Evolutionary conservation across 257 asterid genomes (phyloP).

Genomic region (Linaria vulgaris): DNA sequence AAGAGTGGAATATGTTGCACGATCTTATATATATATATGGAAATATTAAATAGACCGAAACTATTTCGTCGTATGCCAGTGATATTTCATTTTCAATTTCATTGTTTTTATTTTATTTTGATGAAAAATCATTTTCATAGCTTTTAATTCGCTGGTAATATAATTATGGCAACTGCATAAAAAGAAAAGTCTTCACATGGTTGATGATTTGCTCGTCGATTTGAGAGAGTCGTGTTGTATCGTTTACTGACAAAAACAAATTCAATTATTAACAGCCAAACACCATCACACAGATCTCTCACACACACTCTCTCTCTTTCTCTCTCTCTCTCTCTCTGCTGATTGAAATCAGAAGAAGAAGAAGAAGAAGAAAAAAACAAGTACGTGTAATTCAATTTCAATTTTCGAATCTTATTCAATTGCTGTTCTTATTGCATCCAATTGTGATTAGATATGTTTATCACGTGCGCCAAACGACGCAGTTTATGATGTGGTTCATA

Average conservation of each 20-base stretch:
- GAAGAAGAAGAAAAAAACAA: neutral
- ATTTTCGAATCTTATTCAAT: constrained; percentile 16
- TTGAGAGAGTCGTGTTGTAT: neutral
- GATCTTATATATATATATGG: too few species aligned
- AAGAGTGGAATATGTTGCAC: too few species aligned
- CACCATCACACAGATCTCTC: constrained; percentile 49
- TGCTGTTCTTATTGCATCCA: constrained; percentile 4
- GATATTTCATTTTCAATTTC: neutral
- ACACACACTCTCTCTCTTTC: constrained; percentile 13
- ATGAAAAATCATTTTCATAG: neutral
- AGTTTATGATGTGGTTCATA: neutral
- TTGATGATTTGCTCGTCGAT: too few species aligned
- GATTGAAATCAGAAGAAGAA: constrained; percentile 18
- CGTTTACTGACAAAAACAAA: neutral
- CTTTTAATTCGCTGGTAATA: neutral
- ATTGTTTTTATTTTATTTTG: neutral
- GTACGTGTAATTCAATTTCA: constrained; percentile 36
- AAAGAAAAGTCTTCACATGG: neutral
- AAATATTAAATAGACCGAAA: neutral
- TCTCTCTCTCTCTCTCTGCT: neutral
- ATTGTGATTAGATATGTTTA: neutral
- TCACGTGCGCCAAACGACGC: neutral
- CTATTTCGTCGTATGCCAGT: neutral
- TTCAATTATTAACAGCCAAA: neutral
- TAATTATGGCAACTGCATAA: neutral